Conservation (phyloP, 192 early-diverging fungal genomes). For the Powellomyces hirtus region DNA sequence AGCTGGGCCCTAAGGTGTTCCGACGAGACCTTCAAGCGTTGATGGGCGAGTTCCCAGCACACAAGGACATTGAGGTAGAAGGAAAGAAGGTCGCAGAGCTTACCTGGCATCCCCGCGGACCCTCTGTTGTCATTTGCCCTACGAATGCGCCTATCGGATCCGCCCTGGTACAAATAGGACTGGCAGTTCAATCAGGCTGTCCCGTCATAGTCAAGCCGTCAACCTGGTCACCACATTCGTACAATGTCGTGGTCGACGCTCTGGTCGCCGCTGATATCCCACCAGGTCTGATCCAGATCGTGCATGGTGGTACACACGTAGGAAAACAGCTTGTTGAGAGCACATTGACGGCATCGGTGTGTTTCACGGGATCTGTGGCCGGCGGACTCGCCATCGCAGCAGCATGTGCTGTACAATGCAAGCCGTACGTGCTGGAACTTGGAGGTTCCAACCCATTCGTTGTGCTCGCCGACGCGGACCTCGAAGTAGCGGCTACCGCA, state of each 20-base stretch:
- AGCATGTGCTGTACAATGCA: neutral
- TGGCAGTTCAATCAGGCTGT: neutral
- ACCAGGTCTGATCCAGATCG: neutral
- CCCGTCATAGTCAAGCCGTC: neutral
- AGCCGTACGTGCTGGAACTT: neutral
- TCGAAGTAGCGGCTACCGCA: neutral
- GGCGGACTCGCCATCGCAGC: neutral
- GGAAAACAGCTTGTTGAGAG: neutral
- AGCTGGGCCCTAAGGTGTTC: neutral
- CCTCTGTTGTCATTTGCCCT: neutral
- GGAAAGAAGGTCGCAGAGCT: neutral
- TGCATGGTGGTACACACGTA: conserved; percentile 2
- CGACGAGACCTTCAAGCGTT: neutral
- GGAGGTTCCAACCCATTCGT: neutral
- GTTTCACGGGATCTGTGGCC: neutral
- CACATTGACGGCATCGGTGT: neutral
- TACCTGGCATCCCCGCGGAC: neutral
- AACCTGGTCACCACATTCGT: neutral
- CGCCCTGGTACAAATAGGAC: neutral
- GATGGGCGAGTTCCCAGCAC: neutral
- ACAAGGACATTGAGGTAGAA: neutral
- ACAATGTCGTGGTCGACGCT: neutral
- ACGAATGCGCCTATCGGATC: neutral
- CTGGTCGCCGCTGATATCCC: neutral
- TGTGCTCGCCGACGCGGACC: neutral